Percentiles rank a stretch among this genome's conserved stretches.
These are phyloP conservation scores for Trametes cinnabarina DNA, from an alignment of 768 basidiomycete genomes.

Conservation along the genomic window DNA sequence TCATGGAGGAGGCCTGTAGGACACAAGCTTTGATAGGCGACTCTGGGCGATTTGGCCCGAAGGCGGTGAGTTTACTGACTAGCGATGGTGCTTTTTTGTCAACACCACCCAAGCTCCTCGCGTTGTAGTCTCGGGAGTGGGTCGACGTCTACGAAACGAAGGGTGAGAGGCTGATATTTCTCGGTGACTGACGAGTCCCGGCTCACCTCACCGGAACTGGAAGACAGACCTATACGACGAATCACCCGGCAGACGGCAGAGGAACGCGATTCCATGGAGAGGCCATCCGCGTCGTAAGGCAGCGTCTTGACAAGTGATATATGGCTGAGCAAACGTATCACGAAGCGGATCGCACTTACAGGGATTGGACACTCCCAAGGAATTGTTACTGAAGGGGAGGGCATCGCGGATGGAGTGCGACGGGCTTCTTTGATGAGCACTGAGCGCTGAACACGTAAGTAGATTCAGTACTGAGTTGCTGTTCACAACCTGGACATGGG, in stretches of 20 bases:
- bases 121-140: neutral
- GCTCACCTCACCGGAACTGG: neutral
- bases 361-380: neutral
- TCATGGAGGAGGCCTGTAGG: too few relatives aligned
- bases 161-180: neutral
- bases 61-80: neutral
- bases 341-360: neutral
- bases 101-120: neutral
- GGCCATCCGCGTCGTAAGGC: neutral
- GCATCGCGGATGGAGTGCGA: neutral
- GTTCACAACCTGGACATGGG: too few relatives aligned
- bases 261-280: neutral
- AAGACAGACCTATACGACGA: constrained; percentile 1
- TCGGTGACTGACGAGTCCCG: neutral
- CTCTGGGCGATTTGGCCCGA: neutral
- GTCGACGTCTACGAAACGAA: neutral
- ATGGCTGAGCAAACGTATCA: neutral
- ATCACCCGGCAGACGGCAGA: neutral
- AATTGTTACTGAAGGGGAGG: neutral
- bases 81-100: neutral
- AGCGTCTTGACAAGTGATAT: neutral
- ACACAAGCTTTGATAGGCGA: neutral
- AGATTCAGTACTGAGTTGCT: too few relatives aligned
- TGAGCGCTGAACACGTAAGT: neutral
- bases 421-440: neutral